Evolutionary conservation across 1,284 basidiomycete species (phyloP), one percentile per base, ranked within the genome.

Genomic region (Takashimella tepidaria): DNA sequence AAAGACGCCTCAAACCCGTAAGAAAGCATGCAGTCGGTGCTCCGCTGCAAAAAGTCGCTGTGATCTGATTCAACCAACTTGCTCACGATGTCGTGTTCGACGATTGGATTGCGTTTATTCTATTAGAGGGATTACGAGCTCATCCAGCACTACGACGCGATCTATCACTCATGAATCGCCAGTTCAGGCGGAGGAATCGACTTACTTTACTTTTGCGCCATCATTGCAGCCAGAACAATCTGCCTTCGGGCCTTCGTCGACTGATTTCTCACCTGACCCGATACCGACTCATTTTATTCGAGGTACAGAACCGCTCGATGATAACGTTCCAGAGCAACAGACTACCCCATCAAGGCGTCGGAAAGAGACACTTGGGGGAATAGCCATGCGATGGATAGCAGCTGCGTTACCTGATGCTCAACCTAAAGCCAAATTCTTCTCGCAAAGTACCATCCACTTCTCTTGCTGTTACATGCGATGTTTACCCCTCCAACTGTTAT

Each of bases 381-480:
- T 37, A 37, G 31, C 31, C 16, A 37, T 37, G 31, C 31, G 31
- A 37, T 37, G 31, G 31, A 37, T 37, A 8, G 31, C 31, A 37
- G 31, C 31, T 37, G 31, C 31, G 8, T 16, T 37, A 8, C 31
- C 31, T 16, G 31, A 37, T 24, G 16, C 12, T 13, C 49, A 26
- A 24, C 25, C 49, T 3, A 41, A 43, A 20, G 19, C 42, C 5
- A 50, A 50, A 21, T n/a, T 22, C 10, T 43, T 50, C 25, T 45
- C 42, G 1, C n/a, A 21, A 13, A 25, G 41, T 6, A 44, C 49
- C 8, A 44, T 50, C 49, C 44, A 50, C 25, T 50, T 20, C 49
- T 50, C 41, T 43, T 45, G 42, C 19, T 43, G 49, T 12, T 50
- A 26, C 26, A 41, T 50, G 4, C 49, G 49, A 6, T n/a, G 25